Evolutionary conservation across 139 green algal genomes (phyloP), one percentile per base, ranked within the genome.

Genomic region (Chlamydomonas sphaeroides): DNA sequence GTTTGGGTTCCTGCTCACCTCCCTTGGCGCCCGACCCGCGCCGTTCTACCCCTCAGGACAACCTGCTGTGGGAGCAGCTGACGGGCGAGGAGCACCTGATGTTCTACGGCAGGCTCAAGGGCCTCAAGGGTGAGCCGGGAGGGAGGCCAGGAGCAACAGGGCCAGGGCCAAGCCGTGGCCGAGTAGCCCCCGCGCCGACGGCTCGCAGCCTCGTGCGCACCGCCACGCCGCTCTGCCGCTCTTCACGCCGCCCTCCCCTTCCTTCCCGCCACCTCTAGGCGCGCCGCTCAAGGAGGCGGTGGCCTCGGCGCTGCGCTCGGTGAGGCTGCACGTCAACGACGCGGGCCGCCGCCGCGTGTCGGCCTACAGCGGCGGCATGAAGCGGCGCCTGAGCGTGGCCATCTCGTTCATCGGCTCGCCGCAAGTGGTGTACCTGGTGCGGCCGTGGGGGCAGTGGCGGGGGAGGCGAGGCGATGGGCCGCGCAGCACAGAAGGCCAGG

Each of bases 51-150:
- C 21, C 25, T 1, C 96, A 99, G 90, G 97, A 98, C 74, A 95
- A 99, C 82, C 91, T 98, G 79, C 94, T 99, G 68, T 99, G 95
- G 95, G 92, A 95, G 61, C 82, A 88, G 51, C 91, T 99, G 41
- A 98, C 94, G 8, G 93, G 93, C 26, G 79, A 87, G 36, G 97
- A 99, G 91, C 97, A 99, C 87, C 92, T 99, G 35, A 51, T 89
- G 33, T 93, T 99, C 73, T 99, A 98, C 85, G 95, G 90, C 1
- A 73, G 88, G 6, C 87, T 99, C 63, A 98, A 98, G 86, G 96
- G 91, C 61, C 81, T 97, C 17, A 66, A 56, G 42, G 83, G 93
- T 80, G 70, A 39, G 70, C 10, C 11, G 45, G 45, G 45, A 53
- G 45, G 45, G 45, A 53, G 45, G 45, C 11, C 45, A 53, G 11